phyloP scores from a whole-genome alignment of 192 early-diverging fungal genomes.

The Podila minutissima region DNA sequence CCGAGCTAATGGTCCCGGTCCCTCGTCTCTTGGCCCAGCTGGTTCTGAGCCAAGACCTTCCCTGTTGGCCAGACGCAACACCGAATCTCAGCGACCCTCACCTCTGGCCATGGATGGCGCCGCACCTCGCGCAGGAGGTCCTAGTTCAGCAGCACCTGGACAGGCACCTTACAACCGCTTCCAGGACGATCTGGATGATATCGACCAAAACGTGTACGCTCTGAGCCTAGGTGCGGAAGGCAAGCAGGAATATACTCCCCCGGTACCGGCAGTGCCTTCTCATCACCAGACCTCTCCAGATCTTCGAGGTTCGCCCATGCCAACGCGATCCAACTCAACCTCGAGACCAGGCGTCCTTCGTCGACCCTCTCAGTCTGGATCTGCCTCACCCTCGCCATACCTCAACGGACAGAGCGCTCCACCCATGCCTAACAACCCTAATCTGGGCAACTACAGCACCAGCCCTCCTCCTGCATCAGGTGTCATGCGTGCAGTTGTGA shows the following conservation, averaged over 20 bases:
- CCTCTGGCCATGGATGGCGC: slow-evolving; percentile 19
- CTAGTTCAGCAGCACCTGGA: slow-evolving; percentile 7
- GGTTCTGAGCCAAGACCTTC: slow-evolving; percentile 28
- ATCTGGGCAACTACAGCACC: slow-evolving; percentile 1
- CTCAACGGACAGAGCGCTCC: slow-evolving; percentile 1
- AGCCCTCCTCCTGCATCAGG: slow-evolving; percentile 5
- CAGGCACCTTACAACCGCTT: slow-evolving; percentile 16
- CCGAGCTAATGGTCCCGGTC: slow-evolving; percentile 12
- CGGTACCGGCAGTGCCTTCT: not conserved
- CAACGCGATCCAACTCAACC: slow-evolving; percentile 18
- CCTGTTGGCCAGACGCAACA: slow-evolving; percentile 31
- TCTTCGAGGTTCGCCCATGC: not conserved
- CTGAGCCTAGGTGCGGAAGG: slow-evolving; percentile 14
- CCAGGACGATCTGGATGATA: slow-evolving; percentile 43
- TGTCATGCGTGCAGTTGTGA: not conserved
- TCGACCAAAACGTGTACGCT: slow-evolving; percentile 31
- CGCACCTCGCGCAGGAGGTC: not conserved
- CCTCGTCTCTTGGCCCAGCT: slow-evolving; percentile 31
- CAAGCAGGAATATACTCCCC: not conserved
- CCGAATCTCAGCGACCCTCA: slow-evolving; percentile 24
- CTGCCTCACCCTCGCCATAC: not conserved
- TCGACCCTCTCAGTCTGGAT: slow-evolving; percentile 10
- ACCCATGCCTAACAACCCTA: slow-evolving; percentile 6
- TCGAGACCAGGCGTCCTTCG: slow-evolving; percentile 11
- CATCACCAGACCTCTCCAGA: not conserved